A percentile compares a stretch with the other conserved stretches of the same genome.
phyloP scores from a whole-genome alignment of 2,329 filamentous ascomycete genomes.

The Microcyclospora tardicrescens region DNA sequence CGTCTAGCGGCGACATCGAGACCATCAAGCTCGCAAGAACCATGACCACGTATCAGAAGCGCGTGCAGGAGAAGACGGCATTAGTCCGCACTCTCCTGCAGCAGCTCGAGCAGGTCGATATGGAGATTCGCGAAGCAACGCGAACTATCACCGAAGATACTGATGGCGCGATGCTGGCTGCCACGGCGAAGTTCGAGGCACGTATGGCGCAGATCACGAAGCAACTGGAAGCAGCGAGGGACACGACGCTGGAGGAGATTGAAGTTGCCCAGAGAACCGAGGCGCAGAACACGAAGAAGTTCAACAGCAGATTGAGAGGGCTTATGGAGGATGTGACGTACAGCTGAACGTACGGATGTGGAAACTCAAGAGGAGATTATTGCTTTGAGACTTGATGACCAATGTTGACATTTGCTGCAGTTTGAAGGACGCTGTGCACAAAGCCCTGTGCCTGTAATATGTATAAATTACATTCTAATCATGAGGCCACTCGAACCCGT shows the following conservation, averaged over 20 bases:
- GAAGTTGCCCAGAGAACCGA: not conserved
- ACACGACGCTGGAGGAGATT: conserved; percentile 9
- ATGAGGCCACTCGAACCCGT: no score
- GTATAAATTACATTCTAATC: no score
- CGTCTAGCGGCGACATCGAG: conserved; percentile 2
- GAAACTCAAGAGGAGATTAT: no score
- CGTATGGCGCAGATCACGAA: conserved; percentile 8
- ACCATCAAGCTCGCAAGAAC: conserved; percentile 11
- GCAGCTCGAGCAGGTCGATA: conserved; percentile 8
- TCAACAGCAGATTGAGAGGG: conserved; percentile 12
- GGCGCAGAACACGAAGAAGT: conserved; percentile 4
- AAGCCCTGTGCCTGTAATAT: no score
- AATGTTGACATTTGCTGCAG: no score
- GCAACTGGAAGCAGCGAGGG: conserved; percentile 8
- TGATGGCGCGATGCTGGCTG: conserved; percentile 2
- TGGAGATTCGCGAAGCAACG: conserved; percentile 10
- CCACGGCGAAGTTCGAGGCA: conserved; percentile 4
- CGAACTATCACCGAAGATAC: conserved; percentile 6
- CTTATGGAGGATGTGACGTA: conserved; percentile 1
- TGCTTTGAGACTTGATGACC: no score
- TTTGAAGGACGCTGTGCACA: no score
- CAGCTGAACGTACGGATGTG: no score
- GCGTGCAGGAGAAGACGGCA: conserved; percentile 4
- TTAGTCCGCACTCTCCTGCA: conserved; percentile 6
- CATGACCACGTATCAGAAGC: conserved; percentile 7